A percentile compares a stretch with the other conserved stretches of the same genome.
phyloP scores from a whole-genome alignment of 2,329 filamentous ascomycete species.

The Fusarium neocosmosporiellum region DNA sequence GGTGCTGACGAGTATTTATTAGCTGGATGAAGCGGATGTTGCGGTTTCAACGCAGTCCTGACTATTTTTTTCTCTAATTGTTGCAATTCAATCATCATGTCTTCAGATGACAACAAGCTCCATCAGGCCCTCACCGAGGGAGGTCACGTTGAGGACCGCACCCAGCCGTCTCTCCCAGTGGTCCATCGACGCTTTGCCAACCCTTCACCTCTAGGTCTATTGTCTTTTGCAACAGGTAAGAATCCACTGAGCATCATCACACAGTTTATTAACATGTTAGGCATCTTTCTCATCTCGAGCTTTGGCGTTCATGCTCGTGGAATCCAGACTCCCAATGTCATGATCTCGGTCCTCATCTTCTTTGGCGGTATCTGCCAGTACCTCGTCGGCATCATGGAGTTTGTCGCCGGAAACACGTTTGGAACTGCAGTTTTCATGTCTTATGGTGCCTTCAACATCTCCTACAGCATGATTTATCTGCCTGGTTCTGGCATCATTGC shows the following conservation, averaged over 20 bases:
- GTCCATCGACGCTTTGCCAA: slow-evolving; percentile 20
- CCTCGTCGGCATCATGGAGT: slow-evolving; percentile 25
- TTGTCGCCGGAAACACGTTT: slow-evolving; percentile 25
- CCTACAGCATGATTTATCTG: slow-evolving; percentile 28
- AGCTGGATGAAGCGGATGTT: background rate
- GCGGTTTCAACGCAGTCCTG: background rate
- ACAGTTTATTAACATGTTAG: background rate
- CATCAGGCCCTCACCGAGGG: slow-evolving; percentile 1
- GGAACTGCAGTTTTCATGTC: slow-evolving; percentile 26
- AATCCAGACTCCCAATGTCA: slow-evolving; percentile 27
- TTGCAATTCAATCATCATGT: background rate
- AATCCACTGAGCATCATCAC: background rate
- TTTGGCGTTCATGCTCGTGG: slow-evolving; percentile 26
- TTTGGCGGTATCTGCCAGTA: slow-evolving; percentile 30
- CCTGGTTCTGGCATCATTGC: slow-evolving; percentile 24
- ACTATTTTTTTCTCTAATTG: background rate
- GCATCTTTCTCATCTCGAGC: slow-evolving; percentile 27
- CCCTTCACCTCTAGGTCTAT: slow-evolving; percentile 18
- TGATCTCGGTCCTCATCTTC: slow-evolving; percentile 26
- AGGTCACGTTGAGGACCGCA: slow-evolving; percentile 16
- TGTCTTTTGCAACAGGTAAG: slow-evolving; percentile 24
- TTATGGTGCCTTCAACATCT: slow-evolving; percentile 28
- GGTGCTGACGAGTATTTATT: background rate
- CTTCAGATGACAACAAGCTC: slow-evolving; percentile 12
- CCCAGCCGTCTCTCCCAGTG: slow-evolving; percentile 10